Conservation (phyloP, 2,329 filamentous ascomycete species). For the Xylaria sp. region DNA sequence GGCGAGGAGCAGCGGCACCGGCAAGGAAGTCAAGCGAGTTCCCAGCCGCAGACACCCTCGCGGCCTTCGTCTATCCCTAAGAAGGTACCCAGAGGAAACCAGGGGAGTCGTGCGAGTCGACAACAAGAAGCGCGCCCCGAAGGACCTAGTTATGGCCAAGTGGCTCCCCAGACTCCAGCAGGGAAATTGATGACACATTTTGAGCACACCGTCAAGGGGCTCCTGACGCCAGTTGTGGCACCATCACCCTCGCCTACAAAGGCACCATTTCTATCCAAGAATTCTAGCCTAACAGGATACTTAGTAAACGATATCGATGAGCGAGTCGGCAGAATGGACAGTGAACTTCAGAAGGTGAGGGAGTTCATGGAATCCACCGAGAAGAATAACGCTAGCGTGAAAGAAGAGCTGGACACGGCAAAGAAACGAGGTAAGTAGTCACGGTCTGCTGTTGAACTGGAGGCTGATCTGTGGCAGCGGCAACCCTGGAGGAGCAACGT, state of each 20-base stretch:
- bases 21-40: constrained; percentile 52
- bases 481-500: constrained; percentile 52
- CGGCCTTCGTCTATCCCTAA: constrained; percentile 23
- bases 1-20: constrained; percentile 34
- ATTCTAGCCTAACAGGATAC: constrained; percentile 69
- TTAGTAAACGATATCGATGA: constrained; percentile 80
- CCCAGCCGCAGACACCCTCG: constrained; percentile 33
- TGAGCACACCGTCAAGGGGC: constrained; percentile 33
- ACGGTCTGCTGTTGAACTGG: background rate
- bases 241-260: constrained; percentile 50
- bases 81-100: constrained; percentile 35
- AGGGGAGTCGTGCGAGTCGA: background rate
- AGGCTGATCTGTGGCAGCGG: constrained; percentile 42
- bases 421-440: constrained; percentile 70
- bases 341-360: constrained; percentile 71
- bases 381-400: constrained; percentile 68
- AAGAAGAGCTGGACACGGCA: constrained; percentile 73
- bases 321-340: constrained; percentile 75
- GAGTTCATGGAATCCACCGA: constrained; percentile 72
- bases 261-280: constrained; percentile 65
- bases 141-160: constrained; percentile 22
- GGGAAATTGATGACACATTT: constrained; percentile 35
- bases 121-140: constrained; percentile 15
- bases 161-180: constrained; percentile 40
- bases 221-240: constrained; percentile 40